These are phyloP conservation scores for Dryadomyces quercus-mongolicae DNA, from an alignment of 2,329 filamentous ascomycete genomes.

Conservation along the genomic window DNA sequence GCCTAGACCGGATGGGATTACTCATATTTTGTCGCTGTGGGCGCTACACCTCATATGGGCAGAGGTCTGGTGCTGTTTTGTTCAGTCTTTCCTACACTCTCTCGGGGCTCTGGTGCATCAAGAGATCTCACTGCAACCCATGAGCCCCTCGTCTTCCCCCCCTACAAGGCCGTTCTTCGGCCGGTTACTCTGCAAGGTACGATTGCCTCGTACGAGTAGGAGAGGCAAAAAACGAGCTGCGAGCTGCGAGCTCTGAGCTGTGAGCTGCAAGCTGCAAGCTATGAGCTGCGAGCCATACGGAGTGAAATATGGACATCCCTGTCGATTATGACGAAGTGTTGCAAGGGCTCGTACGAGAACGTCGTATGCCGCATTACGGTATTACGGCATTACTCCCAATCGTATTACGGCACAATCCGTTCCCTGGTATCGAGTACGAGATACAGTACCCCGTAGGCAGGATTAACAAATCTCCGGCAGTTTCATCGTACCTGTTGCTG, in stretches of 20 bases:
- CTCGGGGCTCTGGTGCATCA: background rate
- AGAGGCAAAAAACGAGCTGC: background rate
- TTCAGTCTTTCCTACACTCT: background rate
- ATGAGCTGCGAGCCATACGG: too few species aligned
- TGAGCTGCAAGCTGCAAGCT: too few species aligned
- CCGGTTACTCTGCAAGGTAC: background rate
- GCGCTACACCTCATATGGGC: too few species aligned
- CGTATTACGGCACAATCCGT: background rate
- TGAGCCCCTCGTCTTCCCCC: background rate
- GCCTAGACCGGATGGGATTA: background rate
- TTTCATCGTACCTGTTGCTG: background rate
- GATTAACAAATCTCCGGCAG: background rate
- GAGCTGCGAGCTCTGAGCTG: too few species aligned
- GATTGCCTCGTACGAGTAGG: background rate
- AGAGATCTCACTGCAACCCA: background rate
- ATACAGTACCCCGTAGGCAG: background rate
- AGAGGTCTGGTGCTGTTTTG: too few species aligned
- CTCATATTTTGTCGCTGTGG: background rate
- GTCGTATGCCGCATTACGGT: background rate
- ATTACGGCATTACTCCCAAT: too few species aligned
- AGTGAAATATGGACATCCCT: too few species aligned
- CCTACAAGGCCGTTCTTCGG: background rate
- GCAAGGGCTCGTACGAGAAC: background rate
- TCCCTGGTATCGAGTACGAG: background rate
- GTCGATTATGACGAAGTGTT: too few species aligned